Evolutionary conservation across 805 yeast species (phyloP), one percentile per base, ranked within the genome.

Genomic region (Monosporozyma yasuniensis): DNA sequence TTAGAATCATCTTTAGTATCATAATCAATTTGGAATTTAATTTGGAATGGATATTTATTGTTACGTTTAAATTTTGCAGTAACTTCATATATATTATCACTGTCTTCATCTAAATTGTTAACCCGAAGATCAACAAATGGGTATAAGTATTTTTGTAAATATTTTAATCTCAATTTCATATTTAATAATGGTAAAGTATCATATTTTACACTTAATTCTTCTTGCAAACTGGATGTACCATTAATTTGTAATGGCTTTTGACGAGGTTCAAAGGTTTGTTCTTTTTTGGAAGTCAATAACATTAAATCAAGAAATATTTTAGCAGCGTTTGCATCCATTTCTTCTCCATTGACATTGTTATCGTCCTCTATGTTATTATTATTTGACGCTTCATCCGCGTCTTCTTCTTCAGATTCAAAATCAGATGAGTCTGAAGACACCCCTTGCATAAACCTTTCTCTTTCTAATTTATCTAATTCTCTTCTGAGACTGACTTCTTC

Each of bases 151-250:
- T 55, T 46, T 34, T 27, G 47, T 42, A 64, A 30, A 48, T 55
- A 54, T 23, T 50, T 23, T 28, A 61, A 45, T 30, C 68, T 44
- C 38, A 53, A 18, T 18, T 56, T 51, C 55, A 57, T 56, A 43
- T 62, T 61, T 27, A 61, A 48, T 21, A 64, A 25, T 2, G 68
- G 67, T 47, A 63, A 37, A 1, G 65, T 58, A 45, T 63, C 67
- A 47, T 53, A 57, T 45, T 62, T 63, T 22, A 50, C 14, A 7
- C 46, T 46, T 23, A 61, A 50, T 46, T 62, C 66, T 1, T 52
- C 46, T 28, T 56, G 54, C 12, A 60, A 44, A 16, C 46, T 37
- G 2, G 60, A 50, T 3, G 32, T 23, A 2, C 64, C 66, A 47
- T 61, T 56, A 8, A 58, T 50, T 5, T 22, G 46, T 11, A 23